phyloP scores from a whole-genome alignment of 768 basidiomycete species.

The Russula lepida region DNA sequence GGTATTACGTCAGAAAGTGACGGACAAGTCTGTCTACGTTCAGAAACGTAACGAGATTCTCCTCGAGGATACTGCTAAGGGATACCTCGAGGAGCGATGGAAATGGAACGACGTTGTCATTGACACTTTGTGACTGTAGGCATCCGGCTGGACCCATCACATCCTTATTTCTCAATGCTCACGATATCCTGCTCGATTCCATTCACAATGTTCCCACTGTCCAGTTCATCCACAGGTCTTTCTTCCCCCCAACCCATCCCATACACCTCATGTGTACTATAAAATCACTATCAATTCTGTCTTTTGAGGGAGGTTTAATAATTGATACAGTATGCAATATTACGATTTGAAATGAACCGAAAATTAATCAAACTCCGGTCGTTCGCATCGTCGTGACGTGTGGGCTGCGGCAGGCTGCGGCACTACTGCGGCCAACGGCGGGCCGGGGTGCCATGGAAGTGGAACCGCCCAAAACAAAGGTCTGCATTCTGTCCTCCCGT shows the following conservation, averaged over 20 bases:
- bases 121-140: constrained; percentile 44
- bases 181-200: neutral
- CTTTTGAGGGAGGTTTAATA: neutral
- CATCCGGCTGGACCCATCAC: neutral
- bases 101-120: constrained; percentile 67
- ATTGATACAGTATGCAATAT: neutral
- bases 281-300: constrained; percentile 13
- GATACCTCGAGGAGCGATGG: constrained; percentile 83
- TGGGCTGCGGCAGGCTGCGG: too few species aligned
- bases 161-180: constrained; percentile 5
- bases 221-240: neutral
- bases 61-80: constrained; percentile 87
- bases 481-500: neutral
- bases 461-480: neutral
- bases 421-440: neutral
- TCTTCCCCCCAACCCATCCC: neutral
- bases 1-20: constrained; percentile 80
- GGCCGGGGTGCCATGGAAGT: neutral
- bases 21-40: constrained; percentile 97
- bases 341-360: neutral
- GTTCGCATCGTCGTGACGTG: too few species aligned
- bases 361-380: neutral
- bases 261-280: constrained; percentile 13
- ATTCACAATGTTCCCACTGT: constrained; percentile 3
- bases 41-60: constrained; percentile 94